These are phyloP conservation scores for Amanita molliuscula DNA, from an alignment of 768 basidiomycete genomes.

Conservation along the genomic window DNA sequence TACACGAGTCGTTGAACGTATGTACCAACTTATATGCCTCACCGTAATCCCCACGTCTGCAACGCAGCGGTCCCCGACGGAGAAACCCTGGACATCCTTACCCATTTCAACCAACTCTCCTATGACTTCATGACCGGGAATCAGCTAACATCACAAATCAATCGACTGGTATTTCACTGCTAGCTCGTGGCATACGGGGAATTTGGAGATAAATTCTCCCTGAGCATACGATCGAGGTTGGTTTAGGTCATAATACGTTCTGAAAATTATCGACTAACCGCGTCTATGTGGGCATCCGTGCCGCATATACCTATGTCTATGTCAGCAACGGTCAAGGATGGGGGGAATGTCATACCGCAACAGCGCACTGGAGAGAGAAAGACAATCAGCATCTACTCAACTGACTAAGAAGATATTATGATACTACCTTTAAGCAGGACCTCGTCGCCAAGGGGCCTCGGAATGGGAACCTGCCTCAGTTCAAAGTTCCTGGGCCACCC, in stretches of 20 bases:
- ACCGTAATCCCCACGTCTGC: slow-evolving; percentile 65
- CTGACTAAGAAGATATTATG: neutral
- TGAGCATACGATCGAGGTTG: neutral
- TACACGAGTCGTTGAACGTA: slow-evolving; percentile 5
- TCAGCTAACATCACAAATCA: slow-evolving; percentile 30
- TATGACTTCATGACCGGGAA: slow-evolving; percentile 69
- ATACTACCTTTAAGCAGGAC: slow-evolving; percentile 60
- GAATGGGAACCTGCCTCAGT: slow-evolving; percentile 58
- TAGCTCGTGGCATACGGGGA: slow-evolving; percentile 26
- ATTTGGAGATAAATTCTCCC: slow-evolving; percentile 56
- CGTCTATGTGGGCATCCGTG: slow-evolving; percentile 56
- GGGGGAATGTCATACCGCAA: slow-evolving; percentile 1
- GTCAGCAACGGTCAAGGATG: neutral
- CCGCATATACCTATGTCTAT: slow-evolving; percentile 37
- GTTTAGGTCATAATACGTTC: neutral
- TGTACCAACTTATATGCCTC: slow-evolving; percentile 32
- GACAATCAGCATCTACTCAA: neutral
- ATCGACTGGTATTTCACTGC: neutral
- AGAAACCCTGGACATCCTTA: slow-evolving; percentile 70
- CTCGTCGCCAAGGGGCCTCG: slow-evolving; percentile 54
- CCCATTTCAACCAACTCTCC: slow-evolving; percentile 67
- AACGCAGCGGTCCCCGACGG: slow-evolving; percentile 72
- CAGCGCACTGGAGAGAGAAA: neutral
- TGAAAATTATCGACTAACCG: slow-evolving; percentile 22
- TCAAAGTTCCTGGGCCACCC: slow-evolving; percentile 54